Evolutionary conservation across 2,329 filamentous ascomycete species (phyloP).

Genomic region (Ophiostoma sp.): DNA sequence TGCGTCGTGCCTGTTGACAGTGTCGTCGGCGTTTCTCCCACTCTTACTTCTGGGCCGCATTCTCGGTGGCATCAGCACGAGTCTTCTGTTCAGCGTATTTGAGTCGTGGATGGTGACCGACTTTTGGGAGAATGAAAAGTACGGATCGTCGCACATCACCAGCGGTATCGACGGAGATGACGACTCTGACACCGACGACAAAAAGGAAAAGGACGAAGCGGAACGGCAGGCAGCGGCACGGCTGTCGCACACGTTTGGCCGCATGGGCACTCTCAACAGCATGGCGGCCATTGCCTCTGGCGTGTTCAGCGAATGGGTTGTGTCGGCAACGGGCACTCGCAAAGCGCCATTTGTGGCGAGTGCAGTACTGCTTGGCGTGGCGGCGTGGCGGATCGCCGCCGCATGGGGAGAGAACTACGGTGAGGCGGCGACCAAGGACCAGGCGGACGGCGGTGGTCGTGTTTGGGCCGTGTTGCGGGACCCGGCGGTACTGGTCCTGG

Average conservation of each 20-base stretch:
- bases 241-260: conserved; percentile 52
- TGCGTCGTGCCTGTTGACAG: conserved; percentile 49
- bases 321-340: conserved; percentile 48
- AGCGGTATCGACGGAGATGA: conserved; percentile 23
- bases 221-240: conserved; percentile 37
- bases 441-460: conserved; percentile 22
- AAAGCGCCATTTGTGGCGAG: conserved; percentile 50
- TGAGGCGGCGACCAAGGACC: conserved; percentile 31
- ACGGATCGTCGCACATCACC: conserved; percentile 21
- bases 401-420: conserved; percentile 57
- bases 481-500: conserved; percentile 51
- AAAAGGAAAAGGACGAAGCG: conserved; percentile 32
- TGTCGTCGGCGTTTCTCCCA: conserved; percentile 35
- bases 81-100: conserved; percentile 59
- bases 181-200: not conserved
- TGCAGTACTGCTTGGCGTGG: conserved; percentile 43
- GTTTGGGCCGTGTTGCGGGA: conserved; percentile 36
- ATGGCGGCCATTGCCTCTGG: conserved; percentile 56
- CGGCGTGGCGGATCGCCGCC: conserved; percentile 47
- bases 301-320: conserved; percentile 53
- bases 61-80: conserved; percentile 56
- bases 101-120: conserved; percentile 64
- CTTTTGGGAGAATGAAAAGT: conserved; percentile 47
- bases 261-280: conserved; percentile 54
- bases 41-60: conserved; percentile 54